Evolutionary conservation across 2,329 filamentous ascomycete species (phyloP).

Genomic region (Pyrenophora teres): DNA sequence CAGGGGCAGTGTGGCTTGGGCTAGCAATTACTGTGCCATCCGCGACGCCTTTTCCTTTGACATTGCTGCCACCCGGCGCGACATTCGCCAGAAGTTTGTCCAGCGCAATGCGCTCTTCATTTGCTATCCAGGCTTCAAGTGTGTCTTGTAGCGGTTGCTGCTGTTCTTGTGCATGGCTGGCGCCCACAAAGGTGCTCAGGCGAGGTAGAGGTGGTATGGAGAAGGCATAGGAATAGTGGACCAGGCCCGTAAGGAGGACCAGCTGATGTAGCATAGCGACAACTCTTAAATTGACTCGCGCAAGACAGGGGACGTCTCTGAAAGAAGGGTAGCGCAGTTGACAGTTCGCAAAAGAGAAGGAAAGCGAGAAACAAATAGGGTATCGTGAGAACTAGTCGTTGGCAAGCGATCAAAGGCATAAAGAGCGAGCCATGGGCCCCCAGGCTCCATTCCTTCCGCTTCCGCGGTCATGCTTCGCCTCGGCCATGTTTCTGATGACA

Average conservation of each 20-base stretch:
- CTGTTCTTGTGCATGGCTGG: constrained; percentile 20
- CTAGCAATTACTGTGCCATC: constrained; percentile 52
- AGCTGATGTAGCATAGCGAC: constrained; percentile 13
- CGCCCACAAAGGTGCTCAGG: constrained; percentile 22
- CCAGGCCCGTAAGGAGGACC: constrained; percentile 11
- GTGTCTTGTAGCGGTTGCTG: constrained; percentile 38
- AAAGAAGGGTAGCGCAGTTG: neutral
- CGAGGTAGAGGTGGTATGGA: constrained; percentile 34
- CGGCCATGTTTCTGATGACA: constrained; percentile 1
- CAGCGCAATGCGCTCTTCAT: constrained; percentile 43
- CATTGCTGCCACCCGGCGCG: constrained; percentile 49
- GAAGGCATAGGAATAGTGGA: constrained; percentile 30
- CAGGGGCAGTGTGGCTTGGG: constrained; percentile 47
- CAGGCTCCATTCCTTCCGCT: neutral
- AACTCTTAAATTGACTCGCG: neutral
- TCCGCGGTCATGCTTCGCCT: constrained; percentile 4
- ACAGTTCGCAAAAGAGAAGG: constrained; percentile 3
- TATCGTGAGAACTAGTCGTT: neutral
- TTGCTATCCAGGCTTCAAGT: constrained; percentile 45
- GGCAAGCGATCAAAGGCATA: constrained; percentile 7
- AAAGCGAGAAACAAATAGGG: neutral
- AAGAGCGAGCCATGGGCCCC: constrained; percentile 2
- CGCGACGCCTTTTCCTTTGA: constrained; percentile 39
- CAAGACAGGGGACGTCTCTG: neutral
- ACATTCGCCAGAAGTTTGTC: constrained; percentile 51